Conservation (phyloP, 2,329 filamentous ascomycete genomes). For the Ophiognomonia clavigignenti-juglandacearum region DNA sequence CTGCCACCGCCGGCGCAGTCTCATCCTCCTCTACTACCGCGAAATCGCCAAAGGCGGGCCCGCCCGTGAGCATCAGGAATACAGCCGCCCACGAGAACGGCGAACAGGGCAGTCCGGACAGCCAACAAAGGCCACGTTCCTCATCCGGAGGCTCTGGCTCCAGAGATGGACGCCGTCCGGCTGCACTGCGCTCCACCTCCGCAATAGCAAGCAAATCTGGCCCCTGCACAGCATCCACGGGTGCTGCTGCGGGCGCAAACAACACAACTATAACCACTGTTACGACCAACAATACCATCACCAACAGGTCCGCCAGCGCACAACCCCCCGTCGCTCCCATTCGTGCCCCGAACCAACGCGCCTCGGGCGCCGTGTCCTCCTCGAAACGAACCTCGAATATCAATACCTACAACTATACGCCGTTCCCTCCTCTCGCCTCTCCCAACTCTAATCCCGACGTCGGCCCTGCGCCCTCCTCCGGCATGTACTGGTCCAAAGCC, state of each 20-base stretch:
- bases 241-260: conserved; percentile 15
- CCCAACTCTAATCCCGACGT: conserved; percentile 55
- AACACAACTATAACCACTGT: too few relatives aligned
- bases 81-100: conserved; percentile 16
- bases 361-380: conserved; percentile 13
- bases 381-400: conserved; percentile 23
- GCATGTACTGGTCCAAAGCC: conserved; percentile 69
- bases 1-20: conserved; percentile 40
- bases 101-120: conserved; percentile 20
- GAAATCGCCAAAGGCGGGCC: conserved; percentile 16
- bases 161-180: conserved; percentile 33
- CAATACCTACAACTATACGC: conserved; percentile 36
- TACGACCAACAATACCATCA: conserved; percentile 46
- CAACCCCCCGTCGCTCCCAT: conserved; percentile 15
- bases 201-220: conserved; percentile 38
- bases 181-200: conserved; percentile 48
- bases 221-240: conserved; percentile 17
- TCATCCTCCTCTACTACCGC: conserved; percentile 21
- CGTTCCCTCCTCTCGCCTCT: conserved; percentile 54
- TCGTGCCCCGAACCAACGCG: conserved; percentile 22
- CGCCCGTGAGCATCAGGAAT: conserved; percentile 12
- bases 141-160: conserved; percentile 21
- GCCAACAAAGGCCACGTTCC: conserved; percentile 22
- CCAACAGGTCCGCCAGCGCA: conserved; percentile 25
- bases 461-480: conserved; percentile 57